Base-by-base conservation (phyloP, 331 rosid genomes). In the Pyrus hybrid region DNA sequence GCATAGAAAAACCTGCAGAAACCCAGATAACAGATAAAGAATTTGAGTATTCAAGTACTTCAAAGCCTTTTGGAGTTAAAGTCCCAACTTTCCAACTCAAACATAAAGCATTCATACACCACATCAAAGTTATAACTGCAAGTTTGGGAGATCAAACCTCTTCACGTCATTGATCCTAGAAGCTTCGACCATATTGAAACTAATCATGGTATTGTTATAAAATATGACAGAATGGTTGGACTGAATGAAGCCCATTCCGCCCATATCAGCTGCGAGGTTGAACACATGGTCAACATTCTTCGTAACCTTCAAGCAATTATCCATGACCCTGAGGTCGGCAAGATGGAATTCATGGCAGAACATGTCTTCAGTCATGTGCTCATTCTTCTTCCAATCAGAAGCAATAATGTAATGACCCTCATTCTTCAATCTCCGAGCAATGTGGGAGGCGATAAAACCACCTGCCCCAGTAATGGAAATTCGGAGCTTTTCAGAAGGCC, bases 221-320 rank as follows among this genome's bases (percentile, higher is more conserved):
- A 95, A 86, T 57, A 95, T 95, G 78, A 95, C 99, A 14, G 99
- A 95, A 84, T 95, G 99, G 63, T 95, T 95, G 79, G 99, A 95
- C 80, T 95, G 99, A 80, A 95, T 95, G 80, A 95, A 95, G 33
- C 99, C 99, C 99, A 95, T 95, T 13, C 99, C 99, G 67, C 99
- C 99, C 99, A 95, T 95, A 76, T 95, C 99, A 75, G 99, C 99
- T 79, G 99, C 99, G 70, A 95, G 96, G 77, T 95, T 95, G 83
- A 95, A 95, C 79, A 95, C 97, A 77, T 95, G 99, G 71, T 88
- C 96, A 25, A 92, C 99, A 30, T 81, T 87, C 63, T 88, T 65
- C 8, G 97, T 92, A 37, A 92, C 97, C 82, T 75, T 85, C 80
- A 95, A 86, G 86, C 99, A 95, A 81, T 92, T 95, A 58, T 95